A percentile compares a stretch with the other conserved stretches of the same genome.
phyloP scores from a whole-genome alignment of 805 yeast species.

The Metschnikowia similis region DNA sequence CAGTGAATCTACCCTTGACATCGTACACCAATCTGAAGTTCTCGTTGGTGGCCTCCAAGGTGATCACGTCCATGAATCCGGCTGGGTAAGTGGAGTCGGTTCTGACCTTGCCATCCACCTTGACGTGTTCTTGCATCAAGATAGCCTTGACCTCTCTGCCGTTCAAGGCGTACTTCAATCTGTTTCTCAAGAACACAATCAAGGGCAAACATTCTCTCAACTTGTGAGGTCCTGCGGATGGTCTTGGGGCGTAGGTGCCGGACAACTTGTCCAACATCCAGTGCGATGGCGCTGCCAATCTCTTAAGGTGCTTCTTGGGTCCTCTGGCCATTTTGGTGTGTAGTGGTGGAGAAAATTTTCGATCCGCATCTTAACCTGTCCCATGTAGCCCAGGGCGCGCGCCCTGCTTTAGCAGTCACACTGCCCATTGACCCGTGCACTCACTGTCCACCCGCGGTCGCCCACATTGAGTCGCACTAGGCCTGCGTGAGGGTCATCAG shows the following conservation, averaged over 20 bases:
- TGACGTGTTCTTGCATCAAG: constrained; percentile 32
- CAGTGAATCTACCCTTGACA: constrained; percentile 98
- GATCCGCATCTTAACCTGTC: not conserved
- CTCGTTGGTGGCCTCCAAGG: constrained; percentile 35
- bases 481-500: too few relatives aligned
- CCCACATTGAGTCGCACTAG: too few relatives aligned
- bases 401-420: constrained; percentile 6
- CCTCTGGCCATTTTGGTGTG: constrained; percentile 65
- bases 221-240: constrained; percentile 33
- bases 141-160: constrained; percentile 34
- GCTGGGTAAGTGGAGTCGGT: constrained; percentile 31
- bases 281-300: constrained; percentile 37
- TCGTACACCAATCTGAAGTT: constrained; percentile 99
- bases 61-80: constrained; percentile 31
- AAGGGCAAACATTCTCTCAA: constrained; percentile 33
- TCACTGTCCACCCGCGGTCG: too few relatives aligned
- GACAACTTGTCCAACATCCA: constrained; percentile 37
- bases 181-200: constrained; percentile 31
- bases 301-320: constrained; percentile 44
- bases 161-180: constrained; percentile 33
- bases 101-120: constrained; percentile 33
- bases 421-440: too few relatives aligned
- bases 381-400: constrained; percentile 4
- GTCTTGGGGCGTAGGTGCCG: constrained; percentile 35
- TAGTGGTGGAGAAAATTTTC: constrained; percentile 13